phyloP scores from a whole-genome alignment of 345 rosid species.

The Aquilaria yunnanensis region DNA sequence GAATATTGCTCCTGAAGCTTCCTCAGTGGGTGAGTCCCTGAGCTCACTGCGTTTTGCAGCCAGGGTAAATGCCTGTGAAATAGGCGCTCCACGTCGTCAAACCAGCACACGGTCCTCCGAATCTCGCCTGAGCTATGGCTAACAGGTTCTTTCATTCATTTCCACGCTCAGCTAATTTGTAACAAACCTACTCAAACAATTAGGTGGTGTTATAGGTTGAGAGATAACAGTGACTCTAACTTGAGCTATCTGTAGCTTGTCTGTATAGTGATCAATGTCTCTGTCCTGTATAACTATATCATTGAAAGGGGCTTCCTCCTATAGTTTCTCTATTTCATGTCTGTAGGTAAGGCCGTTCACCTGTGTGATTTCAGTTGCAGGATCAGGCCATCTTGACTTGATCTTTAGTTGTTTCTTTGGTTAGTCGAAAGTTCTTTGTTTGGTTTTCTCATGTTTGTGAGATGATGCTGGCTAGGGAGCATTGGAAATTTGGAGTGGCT shows the following conservation, averaged over 20 bases:
- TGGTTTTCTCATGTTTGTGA: too few relatives aligned
- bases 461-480: too few relatives aligned
- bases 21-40: conserved; percentile 75
- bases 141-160: background rate
- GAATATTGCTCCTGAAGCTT: conserved; percentile 67
- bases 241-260: conserved; percentile 22
- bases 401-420: too few relatives aligned
- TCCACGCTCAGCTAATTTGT: too few relatives aligned
- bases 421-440: too few relatives aligned
- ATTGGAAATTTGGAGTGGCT: too few relatives aligned
- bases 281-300: background rate
- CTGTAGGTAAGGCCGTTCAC: too few relatives aligned
- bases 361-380: too few relatives aligned
- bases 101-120: conserved; percentile 38
- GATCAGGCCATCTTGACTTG: too few relatives aligned
- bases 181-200: too few relatives aligned
- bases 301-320: background rate
- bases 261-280: conserved; percentile 25
- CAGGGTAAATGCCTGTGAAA: conserved; percentile 87
- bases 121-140: conserved; percentile 59
- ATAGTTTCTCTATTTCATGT: too few relatives aligned
- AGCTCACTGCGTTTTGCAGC: conserved; percentile 90
- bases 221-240: conserved; percentile 32
- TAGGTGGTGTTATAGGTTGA: background rate
- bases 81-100: conserved; percentile 80